Conservation (phyloP, 106 monocot genomes). For the Acanthochlamys bracteata region DNA sequence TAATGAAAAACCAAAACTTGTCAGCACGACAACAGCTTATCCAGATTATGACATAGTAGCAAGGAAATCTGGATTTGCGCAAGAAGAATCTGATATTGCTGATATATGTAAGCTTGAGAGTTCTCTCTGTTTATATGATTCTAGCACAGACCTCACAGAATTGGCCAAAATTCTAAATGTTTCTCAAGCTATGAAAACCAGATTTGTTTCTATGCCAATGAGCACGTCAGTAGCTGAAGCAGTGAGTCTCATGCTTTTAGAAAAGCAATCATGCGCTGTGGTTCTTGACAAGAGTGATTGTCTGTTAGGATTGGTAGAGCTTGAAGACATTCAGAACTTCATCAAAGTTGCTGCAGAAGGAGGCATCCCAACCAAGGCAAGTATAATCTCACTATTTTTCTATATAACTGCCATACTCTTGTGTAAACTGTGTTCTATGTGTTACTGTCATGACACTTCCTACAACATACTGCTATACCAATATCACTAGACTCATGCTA, state of each 20-base stretch:
- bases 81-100: conserved; percentile 7
- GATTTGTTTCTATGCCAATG: conserved; percentile 43
- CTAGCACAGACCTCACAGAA: conserved; percentile 7
- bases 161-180: conserved; percentile 44
- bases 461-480: neutral
- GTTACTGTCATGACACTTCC: neutral
- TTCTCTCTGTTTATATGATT: conserved; percentile 71
- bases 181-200: conserved; percentile 74
- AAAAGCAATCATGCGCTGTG: conserved; percentile 50
- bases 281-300: conserved; percentile 31
- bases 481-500: neutral
- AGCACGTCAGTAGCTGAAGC: conserved; percentile 38
- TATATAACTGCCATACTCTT: neutral
- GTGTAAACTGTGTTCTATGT: neutral
- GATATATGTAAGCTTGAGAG: conserved; percentile 64
- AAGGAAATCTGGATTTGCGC: conserved; percentile 5
- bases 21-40: conserved; percentile 6
- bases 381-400: neutral
- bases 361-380: conserved; percentile 23
- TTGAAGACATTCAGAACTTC: conserved; percentile 50
- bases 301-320: conserved; percentile 44
- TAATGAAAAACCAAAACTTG: conserved; percentile 5
- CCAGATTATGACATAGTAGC: neutral
- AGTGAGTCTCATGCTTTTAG: conserved; percentile 47
- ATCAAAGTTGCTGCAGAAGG: conserved; percentile 12